phyloP scores from a whole-genome alignment of 2,329 filamentous ascomycete genomes.

The Calonectria honghensis region DNA sequence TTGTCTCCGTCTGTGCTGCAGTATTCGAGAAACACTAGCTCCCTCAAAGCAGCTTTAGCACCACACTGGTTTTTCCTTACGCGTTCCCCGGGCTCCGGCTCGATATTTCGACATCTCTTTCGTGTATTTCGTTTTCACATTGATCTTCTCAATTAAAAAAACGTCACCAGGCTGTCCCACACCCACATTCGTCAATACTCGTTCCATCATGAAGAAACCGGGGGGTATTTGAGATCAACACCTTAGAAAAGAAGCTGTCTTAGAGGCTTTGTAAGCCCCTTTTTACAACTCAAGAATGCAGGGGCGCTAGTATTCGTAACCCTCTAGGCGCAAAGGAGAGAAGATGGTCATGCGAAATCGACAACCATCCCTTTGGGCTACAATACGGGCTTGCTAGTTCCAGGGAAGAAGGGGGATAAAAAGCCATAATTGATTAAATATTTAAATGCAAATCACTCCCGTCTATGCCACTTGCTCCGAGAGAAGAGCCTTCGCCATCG shows the following conservation, averaged over 20 bases:
- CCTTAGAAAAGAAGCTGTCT: too few species aligned
- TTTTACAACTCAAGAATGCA: too few species aligned
- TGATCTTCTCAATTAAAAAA: background rate
- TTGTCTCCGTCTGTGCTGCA: background rate
- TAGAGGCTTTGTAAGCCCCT: too few species aligned
- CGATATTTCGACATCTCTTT: background rate
- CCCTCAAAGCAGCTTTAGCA: too few species aligned
- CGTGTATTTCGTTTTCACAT: background rate
- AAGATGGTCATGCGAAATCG: too few species aligned
- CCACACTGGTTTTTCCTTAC: background rate
- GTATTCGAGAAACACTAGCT: background rate
- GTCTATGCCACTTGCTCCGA: background rate
- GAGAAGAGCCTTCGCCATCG: background rate
- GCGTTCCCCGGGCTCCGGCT: background rate
- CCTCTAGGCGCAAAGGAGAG: too few species aligned
- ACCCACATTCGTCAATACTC: background rate
- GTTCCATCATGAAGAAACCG: background rate
- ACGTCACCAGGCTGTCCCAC: background rate
- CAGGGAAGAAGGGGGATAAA: too few species aligned
- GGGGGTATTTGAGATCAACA: background rate
- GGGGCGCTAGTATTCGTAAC: too few species aligned
- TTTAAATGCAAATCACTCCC: too few species aligned
- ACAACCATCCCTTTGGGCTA: too few species aligned
- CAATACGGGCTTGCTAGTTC: too few species aligned
- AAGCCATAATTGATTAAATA: too few species aligned